Base-by-base conservation (phyloP, 306 rosid genomes). In the Ziziphus jujuba region DNA sequence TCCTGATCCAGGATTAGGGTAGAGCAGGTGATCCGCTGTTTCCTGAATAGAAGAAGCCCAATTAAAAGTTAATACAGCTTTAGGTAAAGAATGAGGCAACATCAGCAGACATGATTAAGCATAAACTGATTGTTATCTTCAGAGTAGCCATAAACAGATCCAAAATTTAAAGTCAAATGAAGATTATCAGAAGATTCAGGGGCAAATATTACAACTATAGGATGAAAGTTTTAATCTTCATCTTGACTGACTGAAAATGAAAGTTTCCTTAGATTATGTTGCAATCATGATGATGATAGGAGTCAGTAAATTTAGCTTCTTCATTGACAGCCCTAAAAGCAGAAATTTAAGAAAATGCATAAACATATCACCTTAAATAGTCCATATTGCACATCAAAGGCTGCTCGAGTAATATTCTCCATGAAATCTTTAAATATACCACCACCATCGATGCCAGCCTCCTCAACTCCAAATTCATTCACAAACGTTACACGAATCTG, bases 1-100 rank as follows among this genome's bases (percentile, higher is more conserved):
- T 75, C 99, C 99, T 16, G 99, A 93, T 63, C 99, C 99, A 77
- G 99, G 99, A 77, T 90, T 93, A 61, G 99, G 99, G 75, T 88
- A 93, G 52, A 90, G 97, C 79, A 93, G 79, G 86, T 86, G 97
- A 87, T 93, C 95, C 7, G 87, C 75, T 33, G 99, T 90, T 80
- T 90, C 99, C 99, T 93, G 89, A 60, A 72, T 63, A 73, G 31
- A 61, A 64, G 54, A 84, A 72, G 47, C 48, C 70, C 79, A 61
- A 52, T 56, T 54, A 8, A 25, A 77, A 73, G 64, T 53, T 55
- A 78, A 77, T 61, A 58, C 55, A 68, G 52, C 71, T 69, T 44
- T 69, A 63, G 33, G 31, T 71, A 72, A 61, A 70, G 63, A 63
- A 48, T 51, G 9, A 69, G 45, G 8, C 25, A 63, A 48, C 72